phyloP scores from a whole-genome alignment of 176 grass and related monocot species.

The Pontederia paniculata region DNA sequence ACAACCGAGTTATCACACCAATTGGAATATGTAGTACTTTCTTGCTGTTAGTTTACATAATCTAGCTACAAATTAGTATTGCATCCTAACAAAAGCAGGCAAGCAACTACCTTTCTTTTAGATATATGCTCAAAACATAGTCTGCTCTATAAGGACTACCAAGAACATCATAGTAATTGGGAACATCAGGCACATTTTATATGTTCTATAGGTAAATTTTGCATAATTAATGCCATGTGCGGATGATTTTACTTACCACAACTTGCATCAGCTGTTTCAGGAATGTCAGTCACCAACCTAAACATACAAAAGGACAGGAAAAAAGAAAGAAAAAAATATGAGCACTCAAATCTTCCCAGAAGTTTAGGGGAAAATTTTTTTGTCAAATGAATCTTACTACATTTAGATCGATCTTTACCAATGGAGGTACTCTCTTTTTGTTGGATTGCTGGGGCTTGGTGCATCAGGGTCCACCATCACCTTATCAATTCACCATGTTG shows the following conservation, averaged over 20 bases:
- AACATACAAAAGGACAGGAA: not conserved
- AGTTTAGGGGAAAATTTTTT: not conserved
- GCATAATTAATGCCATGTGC: not conserved
- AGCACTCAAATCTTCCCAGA: not conserved
- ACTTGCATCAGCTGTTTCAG: conserved; percentile 41
- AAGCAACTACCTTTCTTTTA: no score
- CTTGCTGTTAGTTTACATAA: no score
- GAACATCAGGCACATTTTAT: no score
- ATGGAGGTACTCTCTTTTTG: conserved; percentile 66
- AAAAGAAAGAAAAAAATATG: conserved; percentile 1
- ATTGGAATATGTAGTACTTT: no score
- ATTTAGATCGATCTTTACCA: conserved; percentile 37
- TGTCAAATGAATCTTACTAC: not conserved
- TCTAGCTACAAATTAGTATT: no score
- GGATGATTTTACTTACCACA: conserved; percentile 28
- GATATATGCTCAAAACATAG: no score
- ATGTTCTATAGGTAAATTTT: no score
- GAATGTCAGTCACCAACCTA: conserved; percentile 87
- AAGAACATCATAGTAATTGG: no score
- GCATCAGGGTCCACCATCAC: conserved; percentile 82
- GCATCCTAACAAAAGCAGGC: no score
- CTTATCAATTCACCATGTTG: conserved; percentile 9
- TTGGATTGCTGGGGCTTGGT: conserved; percentile 71
- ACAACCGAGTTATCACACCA: no score
- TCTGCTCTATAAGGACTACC: no score